Base-by-base conservation (phyloP, 805 yeast species). In the Jamesozyma jinghongensis region DNA sequence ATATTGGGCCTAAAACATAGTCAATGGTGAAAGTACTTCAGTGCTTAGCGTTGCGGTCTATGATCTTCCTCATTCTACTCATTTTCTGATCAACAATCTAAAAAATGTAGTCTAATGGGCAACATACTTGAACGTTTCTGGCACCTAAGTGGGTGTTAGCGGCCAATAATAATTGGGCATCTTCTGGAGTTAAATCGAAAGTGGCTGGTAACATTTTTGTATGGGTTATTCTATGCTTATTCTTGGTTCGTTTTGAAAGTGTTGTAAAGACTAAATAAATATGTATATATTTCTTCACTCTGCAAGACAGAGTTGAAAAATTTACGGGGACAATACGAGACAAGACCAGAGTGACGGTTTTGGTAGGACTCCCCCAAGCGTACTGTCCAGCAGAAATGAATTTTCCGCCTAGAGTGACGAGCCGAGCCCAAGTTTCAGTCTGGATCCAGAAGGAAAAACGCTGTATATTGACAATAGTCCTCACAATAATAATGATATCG, bases 81-180 rank as follows among this genome's bases (percentile, higher is more conserved):
- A 14, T 8, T 18, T 32, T 32, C 12, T 32, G n/a, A 32, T 19
- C 19, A 19, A 7, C 18, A 11, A 18, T 14, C 12, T 31, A 18
- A 31, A 12, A 34, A 14, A 18, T 17, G 8, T 17, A 25, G 14
- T 17, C 17, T 22, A 22, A 22, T 22, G 26, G 26, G 26, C 26
- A 62, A 79, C 88, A 74, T 81, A 84, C 94, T 79, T 88, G 97
- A 72, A 90, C 94, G 86, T 92, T 92, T 86, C 92, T 92, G 71
- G 97, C 81, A 74, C 98, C 98, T 71, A 92, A 83, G 80, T 92
- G 98, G 66, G 81, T 85, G 86, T 90, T 90, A 71, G 98, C 98
- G 71, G 98, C 97, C 77, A 92, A 82, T 74, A 92, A 80, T 71
- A 90, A 85, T 80, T 92, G 92, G 76, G 95, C 94, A 75, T 88